Conservation (phyloP, 331 rosid species). For the Acacia pycnantha region DNA sequence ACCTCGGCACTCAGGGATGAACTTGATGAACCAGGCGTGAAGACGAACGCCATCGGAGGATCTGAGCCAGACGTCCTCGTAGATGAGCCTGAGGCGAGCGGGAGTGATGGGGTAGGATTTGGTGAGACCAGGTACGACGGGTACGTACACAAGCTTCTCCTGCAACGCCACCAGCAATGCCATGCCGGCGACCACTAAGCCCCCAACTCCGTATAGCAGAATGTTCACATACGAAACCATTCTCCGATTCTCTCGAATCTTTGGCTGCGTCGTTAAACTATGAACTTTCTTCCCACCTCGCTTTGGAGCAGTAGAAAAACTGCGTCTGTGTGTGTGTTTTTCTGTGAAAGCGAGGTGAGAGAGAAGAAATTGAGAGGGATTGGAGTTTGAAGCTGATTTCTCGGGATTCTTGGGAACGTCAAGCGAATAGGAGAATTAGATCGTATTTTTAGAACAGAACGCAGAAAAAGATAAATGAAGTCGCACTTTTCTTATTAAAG, state of each 20-base stretch:
- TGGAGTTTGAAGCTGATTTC: constrained; percentile 15
- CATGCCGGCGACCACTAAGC: constrained; percentile 83
- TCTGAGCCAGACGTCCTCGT: constrained; percentile 86
- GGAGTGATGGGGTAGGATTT: constrained; percentile 83
- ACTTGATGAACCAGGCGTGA: constrained; percentile 97
- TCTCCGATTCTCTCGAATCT: constrained; percentile 1
- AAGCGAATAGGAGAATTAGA: neutral
- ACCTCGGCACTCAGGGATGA: constrained; percentile 83
- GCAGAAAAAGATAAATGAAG: neutral
- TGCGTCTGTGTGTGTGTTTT: neutral
- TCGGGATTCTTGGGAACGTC: neutral
- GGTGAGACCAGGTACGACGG: constrained; percentile 85
- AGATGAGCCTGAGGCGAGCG: constrained; percentile 73
- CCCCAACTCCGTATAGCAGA: constrained; percentile 85
- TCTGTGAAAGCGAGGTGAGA: neutral
- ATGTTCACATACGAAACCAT: constrained; percentile 77
- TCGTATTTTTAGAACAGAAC: neutral
- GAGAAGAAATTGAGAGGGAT: neutral
- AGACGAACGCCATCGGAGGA: constrained; percentile 91
- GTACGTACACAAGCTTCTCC: constrained; percentile 88
- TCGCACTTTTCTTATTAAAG: neutral
- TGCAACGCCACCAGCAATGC: constrained; percentile 89
- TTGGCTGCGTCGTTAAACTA: neutral
- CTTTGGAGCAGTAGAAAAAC: neutral
- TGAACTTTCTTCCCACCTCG: neutral